Evolutionary conservation across 2,329 filamentous ascomycete species (phyloP).

Genomic region (Trichophyton rubrum): DNA sequence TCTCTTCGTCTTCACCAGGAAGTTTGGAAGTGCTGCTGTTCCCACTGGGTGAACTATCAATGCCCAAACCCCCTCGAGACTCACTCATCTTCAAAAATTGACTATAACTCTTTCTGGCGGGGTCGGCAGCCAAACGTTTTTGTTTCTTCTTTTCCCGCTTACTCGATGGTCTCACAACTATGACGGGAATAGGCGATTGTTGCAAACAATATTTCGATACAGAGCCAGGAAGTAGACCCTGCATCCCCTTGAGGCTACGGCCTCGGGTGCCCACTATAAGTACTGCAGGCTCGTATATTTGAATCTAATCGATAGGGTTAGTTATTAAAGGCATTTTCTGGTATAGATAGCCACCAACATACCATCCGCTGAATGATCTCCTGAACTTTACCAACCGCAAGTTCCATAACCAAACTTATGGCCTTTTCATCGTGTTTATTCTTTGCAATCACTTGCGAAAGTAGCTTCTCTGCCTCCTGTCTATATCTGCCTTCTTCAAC

Average conservation of each 20-base stretch:
- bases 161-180: constrained; percentile 75
- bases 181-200: constrained; percentile 83
- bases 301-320: constrained; percentile 48
- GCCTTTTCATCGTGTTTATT: constrained; percentile 67
- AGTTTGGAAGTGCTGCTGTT: constrained; percentile 34
- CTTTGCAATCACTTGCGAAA: constrained; percentile 65
- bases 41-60: constrained; percentile 38
- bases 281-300: constrained; percentile 82
- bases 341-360: constrained; percentile 21
- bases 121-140: constrained; percentile 68
- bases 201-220: constrained; percentile 93
- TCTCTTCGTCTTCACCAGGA: constrained; percentile 22
- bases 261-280: constrained; percentile 82
- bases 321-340: neutral
- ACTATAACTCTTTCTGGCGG: constrained; percentile 61
- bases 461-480: constrained; percentile 59
- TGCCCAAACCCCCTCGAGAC: constrained; percentile 38
- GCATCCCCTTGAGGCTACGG: constrained; percentile 70
- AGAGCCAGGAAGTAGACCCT: constrained; percentile 73
- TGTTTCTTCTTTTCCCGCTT: constrained; percentile 83
- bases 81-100: constrained; percentile 60
- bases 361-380: constrained; percentile 85
- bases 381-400: constrained; percentile 78
- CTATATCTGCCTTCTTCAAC: constrained; percentile 59
- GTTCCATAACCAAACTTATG: constrained; percentile 74